Evolutionary conservation across 2,329 filamentous ascomycete genomes (phyloP).

Genomic region (Teratosphaeria gauchensis): DNA sequence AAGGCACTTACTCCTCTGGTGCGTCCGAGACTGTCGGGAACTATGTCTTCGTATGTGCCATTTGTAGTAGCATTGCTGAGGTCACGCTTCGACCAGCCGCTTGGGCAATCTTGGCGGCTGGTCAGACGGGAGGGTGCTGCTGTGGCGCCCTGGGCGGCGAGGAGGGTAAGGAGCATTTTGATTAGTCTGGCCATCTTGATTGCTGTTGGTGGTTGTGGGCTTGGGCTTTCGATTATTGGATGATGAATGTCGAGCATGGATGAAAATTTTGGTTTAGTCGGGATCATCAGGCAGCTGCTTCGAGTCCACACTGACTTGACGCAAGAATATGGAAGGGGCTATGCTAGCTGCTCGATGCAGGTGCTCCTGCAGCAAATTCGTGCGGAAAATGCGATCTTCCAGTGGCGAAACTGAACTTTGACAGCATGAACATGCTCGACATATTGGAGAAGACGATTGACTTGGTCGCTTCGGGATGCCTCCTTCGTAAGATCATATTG

Average conservation of each 20-base stretch:
- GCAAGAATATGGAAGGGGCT: too few relatives aligned
- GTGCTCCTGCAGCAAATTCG: too few relatives aligned
- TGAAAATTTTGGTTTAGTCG: too few relatives aligned
- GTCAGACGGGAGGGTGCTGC: not conserved
- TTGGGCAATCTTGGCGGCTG: not conserved
- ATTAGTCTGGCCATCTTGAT: not conserved
- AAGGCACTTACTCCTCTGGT: not conserved
- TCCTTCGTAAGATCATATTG: not conserved
- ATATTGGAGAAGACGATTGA: too few relatives aligned
- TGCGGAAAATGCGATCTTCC: too few relatives aligned
- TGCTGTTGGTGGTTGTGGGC: not conserved
- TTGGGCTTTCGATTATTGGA: not conserved
- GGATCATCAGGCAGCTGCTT: too few relatives aligned
- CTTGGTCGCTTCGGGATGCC: too few relatives aligned
- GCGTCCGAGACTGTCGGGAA: not conserved
- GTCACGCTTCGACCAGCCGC: not conserved
- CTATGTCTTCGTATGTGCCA: not conserved
- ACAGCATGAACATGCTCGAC: not conserved
- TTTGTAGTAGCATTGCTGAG: not conserved
- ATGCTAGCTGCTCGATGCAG: too few relatives aligned
- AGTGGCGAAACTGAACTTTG: too few relatives aligned
- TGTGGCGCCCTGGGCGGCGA: not conserved
- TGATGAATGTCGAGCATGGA: not conserved
- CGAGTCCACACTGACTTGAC: too few relatives aligned
- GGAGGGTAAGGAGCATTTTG: not conserved